A percentile compares a stretch with the other conserved stretches of the same genome.
These are phyloP conservation scores for Boletus pseudopeckii DNA, from an alignment of 768 basidiomycete species.

Conservation along the genomic window DNA sequence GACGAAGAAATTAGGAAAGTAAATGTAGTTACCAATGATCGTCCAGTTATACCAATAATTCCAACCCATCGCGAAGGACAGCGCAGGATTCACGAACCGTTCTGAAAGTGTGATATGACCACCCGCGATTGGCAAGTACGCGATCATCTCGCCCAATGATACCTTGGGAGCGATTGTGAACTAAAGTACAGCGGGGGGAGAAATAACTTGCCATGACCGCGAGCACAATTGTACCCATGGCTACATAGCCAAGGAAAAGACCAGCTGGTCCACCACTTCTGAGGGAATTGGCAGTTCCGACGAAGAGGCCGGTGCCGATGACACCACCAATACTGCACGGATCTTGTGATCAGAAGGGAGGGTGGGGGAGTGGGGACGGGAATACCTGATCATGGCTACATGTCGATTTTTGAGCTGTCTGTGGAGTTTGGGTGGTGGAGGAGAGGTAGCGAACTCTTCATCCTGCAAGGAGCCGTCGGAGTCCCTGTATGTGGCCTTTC, in stretches of 20 bases:
- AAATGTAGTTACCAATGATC: slow-evolving; percentile 16
- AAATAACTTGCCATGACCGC: slow-evolving; percentile 57
- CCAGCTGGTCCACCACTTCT: slow-evolving; percentile 66
- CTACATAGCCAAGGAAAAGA: slow-evolving; percentile 66
- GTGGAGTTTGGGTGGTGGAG: slow-evolving; percentile 32
- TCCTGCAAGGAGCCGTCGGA: slow-evolving; percentile 21
- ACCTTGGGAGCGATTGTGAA: slow-evolving; percentile 36
- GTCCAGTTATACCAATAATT: slow-evolving; percentile 48
- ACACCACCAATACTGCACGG: slow-evolving; percentile 56
- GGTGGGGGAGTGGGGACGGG: background rate
- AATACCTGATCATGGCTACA: slow-evolving; percentile 75
- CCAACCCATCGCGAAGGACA: slow-evolving; percentile 57
- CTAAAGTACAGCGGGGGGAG: too few species aligned
- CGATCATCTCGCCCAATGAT: slow-evolving; percentile 58
- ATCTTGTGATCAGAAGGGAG: background rate
- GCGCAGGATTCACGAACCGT: slow-evolving; percentile 75
- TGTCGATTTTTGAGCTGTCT: slow-evolving; percentile 75
- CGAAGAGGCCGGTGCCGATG: slow-evolving; percentile 58
- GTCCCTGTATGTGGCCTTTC: background rate
- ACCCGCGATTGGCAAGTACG: slow-evolving; percentile 74
- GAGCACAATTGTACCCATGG: slow-evolving; percentile 66
- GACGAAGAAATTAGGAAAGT: background rate
- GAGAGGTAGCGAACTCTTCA: slow-evolving; percentile 12
- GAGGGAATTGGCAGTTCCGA: slow-evolving; percentile 57
- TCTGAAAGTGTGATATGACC: slow-evolving; percentile 80